Conservation (phyloP, 2,329 filamentous ascomycete species). For the Neocatenulostroma microsporum region DNA sequence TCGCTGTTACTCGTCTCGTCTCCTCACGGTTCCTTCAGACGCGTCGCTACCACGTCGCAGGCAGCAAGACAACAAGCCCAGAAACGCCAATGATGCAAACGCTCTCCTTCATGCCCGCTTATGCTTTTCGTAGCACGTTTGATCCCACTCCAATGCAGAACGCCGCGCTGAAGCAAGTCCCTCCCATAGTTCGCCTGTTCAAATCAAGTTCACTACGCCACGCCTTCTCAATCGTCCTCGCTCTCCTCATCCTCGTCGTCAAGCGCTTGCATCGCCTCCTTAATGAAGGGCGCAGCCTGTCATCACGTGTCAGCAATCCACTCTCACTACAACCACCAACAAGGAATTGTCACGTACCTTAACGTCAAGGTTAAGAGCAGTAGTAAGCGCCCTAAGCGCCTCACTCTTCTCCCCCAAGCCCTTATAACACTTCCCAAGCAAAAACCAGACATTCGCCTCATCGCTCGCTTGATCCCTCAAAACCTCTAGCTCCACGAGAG, state of each 20-base stretch:
- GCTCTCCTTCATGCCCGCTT: no score
- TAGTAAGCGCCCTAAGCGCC: constrained; percentile 91
- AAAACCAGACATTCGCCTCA: constrained; percentile 91
- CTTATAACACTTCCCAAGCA: constrained; percentile 71
- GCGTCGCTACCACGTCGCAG: not conserved
- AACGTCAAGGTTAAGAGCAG: constrained; percentile 88
- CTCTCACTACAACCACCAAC: not conserved
- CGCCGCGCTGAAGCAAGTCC: no score
- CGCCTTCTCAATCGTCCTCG: constrained; percentile 22
- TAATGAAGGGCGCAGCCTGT: constrained; percentile 86
- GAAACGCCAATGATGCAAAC: no score
- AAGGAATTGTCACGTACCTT: constrained; percentile 56
- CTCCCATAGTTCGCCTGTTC: no score
- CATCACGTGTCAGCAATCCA: constrained; percentile 10
- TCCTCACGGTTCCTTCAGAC: no score
- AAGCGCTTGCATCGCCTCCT: constrained; percentile 89
- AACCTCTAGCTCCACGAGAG: constrained; percentile 75
- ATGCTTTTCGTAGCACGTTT: no score
- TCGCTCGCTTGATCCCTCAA: constrained; percentile 87
- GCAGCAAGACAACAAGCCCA: not conserved
- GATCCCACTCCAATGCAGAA: no score
- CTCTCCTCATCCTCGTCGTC: constrained; percentile 24
- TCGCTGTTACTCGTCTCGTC: no score
- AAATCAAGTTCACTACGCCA: no score
- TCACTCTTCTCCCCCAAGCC: constrained; percentile 53